Percentiles rank a stretch among this genome's conserved stretches.
Evolutionary conservation across 306 rosid genomes (phyloP).

Genomic region (Cicer arietinum): DNA sequence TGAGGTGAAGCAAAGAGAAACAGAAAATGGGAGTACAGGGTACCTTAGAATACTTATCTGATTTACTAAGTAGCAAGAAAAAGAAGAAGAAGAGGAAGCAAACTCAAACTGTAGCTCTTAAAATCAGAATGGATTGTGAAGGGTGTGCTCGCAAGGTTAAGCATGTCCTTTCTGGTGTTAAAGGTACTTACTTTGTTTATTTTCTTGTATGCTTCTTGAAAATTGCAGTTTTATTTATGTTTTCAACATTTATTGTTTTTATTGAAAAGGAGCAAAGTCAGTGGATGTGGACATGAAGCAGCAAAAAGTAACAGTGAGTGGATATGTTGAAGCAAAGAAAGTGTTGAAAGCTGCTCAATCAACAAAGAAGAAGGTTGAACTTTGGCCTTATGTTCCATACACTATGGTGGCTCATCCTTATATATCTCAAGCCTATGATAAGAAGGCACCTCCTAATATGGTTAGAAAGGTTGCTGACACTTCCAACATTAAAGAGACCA

Average conservation of each 20-base stretch:
- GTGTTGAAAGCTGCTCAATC: constrained; percentile 92
- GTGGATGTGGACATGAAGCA: constrained; percentile 92
- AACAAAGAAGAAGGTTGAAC: constrained; percentile 90
- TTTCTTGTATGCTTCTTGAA: too few species aligned
- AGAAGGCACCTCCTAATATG: constrained; percentile 98
- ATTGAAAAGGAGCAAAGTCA: constrained; percentile 68
- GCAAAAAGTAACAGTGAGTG: constrained; percentile 92
- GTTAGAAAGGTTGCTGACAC: constrained; percentile 72
- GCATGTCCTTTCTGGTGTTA: constrained; percentile 80
- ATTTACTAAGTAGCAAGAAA: constrained; percentile 56
- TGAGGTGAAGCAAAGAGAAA: neutral
- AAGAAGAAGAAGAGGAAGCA: constrained; percentile 76
- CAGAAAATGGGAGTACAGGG: constrained; percentile 82
- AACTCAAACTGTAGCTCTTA: constrained; percentile 79
- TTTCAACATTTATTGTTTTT: neutral
- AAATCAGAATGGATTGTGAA: constrained; percentile 96
- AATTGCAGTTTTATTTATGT: neutral
- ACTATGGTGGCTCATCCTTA: constrained; percentile 80
- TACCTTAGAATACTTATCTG: constrained; percentile 77
- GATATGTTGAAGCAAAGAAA: constrained; percentile 85
- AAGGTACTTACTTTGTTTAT: constrained; percentile 58
- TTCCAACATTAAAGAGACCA: constrained; percentile 58
- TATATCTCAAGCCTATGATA: constrained; percentile 79
- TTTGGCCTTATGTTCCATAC: constrained; percentile 96
- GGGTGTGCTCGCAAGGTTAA: constrained; percentile 92